Evolutionary conservation across 2,329 filamentous ascomycete genomes (phyloP), one percentile per base, ranked within the genome.

Genomic region (Ascosphaera pollenicola): DNA sequence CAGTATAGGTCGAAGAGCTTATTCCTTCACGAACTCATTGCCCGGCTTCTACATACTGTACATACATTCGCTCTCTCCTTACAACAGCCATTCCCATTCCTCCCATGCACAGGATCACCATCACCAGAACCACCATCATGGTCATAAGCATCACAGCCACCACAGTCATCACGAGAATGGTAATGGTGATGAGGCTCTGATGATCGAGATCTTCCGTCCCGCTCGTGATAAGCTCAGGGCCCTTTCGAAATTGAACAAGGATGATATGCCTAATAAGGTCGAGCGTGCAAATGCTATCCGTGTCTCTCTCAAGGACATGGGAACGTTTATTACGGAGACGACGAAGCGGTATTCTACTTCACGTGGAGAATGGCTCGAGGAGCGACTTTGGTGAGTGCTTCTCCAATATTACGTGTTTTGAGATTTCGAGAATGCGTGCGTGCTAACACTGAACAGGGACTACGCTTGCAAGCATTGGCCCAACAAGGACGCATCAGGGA

Each of bases 401-500:
- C 39, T 26, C 21, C 30, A 34, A 6, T 36, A 35, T 24, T 19
- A 18, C 15, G 17, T 13, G 2, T 15, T 19, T 37, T 17, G 32
- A 39, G n/a, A 17, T 37, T 42, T 32, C 13, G n/a, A 16, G 13
- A 38, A 15, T 31, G 28, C n/a, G n/a, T 37, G 28, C 34, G 31
- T 44, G 39, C 50, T 58, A 43, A 60, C 45, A 16, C 35, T 40
- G 31, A 35, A 28, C 26, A 64, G 61, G 61, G 55, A 59, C 40
- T 61, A 60, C 44, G 60, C 62, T 37, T 56, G 58, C 15, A 55
- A 57, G 17, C 61, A 63, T 44, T 64, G 61, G 60, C 59, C 61
- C 13, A 62, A 63, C 47, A 60, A 61, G 45, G 59, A 61, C 35
- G 49, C 49, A 36, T 41, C 35, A 19, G 35, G 35, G 10, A n/a